A percentile compares a stretch with the other conserved stretches of the same genome.
Conservation (phyloP, 1,139 yeast genomes). For the Tardiomyces depauwii region DNA sequence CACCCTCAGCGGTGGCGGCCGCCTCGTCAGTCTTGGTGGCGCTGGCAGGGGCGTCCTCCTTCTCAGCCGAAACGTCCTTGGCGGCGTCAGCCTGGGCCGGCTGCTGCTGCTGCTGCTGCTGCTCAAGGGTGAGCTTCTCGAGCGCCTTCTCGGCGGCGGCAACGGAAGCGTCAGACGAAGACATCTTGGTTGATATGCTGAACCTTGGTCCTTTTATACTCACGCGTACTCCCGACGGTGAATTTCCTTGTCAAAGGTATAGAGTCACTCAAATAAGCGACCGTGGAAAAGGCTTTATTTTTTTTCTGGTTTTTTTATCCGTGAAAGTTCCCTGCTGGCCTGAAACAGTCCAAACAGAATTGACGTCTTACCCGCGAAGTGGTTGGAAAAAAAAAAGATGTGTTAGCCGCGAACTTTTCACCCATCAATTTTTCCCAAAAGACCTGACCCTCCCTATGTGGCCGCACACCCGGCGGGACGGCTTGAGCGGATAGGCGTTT, state of each 20-base stretch:
- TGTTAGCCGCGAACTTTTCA: not conserved
- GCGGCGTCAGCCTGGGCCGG: not conserved
- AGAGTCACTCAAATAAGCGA: too few relatives aligned
- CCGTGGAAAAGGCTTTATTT: not conserved
- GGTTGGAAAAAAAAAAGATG: not conserved
- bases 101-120: not conserved
- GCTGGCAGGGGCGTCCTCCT: not conserved
- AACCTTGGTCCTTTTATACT: too few relatives aligned
- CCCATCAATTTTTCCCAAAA: not conserved
- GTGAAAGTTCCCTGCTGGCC: conserved; percentile 1
- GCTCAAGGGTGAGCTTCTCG: conserved; percentile 25
- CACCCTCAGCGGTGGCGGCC: conserved; percentile 10
- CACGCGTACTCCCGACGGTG: too few relatives aligned
- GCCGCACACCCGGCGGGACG: not conserved
- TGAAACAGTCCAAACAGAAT: not conserved
- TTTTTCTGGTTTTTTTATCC: conserved; percentile 4
- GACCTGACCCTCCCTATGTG: not conserved
- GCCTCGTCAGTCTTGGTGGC: conserved; percentile 1
- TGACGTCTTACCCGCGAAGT: not conserved
- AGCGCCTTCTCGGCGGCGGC: conserved; percentile 30
- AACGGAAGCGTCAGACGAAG: conserved; percentile 24
- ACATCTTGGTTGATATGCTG: not conserved
- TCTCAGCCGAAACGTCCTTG: not conserved
- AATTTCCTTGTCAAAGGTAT: too few relatives aligned
- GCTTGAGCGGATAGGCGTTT: not conserved